Evolutionary conservation across 768 basidiomycete species (phyloP).

Genomic region (Suillus hirtellus): DNA sequence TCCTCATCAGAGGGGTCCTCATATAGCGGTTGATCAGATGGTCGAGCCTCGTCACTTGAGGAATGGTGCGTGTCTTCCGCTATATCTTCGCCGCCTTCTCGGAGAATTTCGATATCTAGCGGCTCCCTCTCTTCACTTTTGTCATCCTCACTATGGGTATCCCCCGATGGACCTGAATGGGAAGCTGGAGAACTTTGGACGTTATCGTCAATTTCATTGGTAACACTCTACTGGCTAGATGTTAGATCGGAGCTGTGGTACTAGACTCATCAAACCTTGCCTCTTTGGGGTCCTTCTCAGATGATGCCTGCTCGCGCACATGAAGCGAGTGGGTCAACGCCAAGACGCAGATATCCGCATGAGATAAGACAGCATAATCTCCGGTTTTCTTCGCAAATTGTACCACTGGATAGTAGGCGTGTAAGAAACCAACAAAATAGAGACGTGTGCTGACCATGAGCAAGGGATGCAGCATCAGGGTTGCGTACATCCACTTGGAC

Average conservation of each 20-base stretch:
- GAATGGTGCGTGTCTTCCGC: conserved; percentile 13
- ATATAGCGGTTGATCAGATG: conserved; percentile 44
- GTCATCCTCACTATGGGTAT: conserved; percentile 8
- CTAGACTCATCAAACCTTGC: conserved; percentile 14
- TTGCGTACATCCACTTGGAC: conserved; percentile 70
- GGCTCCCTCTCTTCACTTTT: conserved; percentile 34
- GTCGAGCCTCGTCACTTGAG: background rate
- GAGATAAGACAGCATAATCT: conserved; percentile 90
- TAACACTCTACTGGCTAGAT: background rate
- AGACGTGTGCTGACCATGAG: conserved; percentile 47
- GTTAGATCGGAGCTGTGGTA: background rate
- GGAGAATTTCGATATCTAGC: conserved; percentile 46
- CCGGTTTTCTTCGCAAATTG: conserved; percentile 94
- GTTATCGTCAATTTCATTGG: background rate
- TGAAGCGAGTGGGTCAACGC: conserved; percentile 85
- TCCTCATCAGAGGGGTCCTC: conserved; percentile 79
- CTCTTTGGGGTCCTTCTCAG: conserved; percentile 31
- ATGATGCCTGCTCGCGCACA: conserved; percentile 42
- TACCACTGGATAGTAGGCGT: conserved; percentile 57
- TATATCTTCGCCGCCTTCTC: conserved; percentile 26
- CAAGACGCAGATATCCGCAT: conserved; percentile 87
- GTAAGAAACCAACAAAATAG: conserved; percentile 9
- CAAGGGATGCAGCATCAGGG: conserved; percentile 69
- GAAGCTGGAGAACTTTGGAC: conserved; percentile 6
- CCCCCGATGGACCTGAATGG: conserved; percentile 17